Conservation (phyloP, 106 monocot species). For the Allium cepa region DNA sequence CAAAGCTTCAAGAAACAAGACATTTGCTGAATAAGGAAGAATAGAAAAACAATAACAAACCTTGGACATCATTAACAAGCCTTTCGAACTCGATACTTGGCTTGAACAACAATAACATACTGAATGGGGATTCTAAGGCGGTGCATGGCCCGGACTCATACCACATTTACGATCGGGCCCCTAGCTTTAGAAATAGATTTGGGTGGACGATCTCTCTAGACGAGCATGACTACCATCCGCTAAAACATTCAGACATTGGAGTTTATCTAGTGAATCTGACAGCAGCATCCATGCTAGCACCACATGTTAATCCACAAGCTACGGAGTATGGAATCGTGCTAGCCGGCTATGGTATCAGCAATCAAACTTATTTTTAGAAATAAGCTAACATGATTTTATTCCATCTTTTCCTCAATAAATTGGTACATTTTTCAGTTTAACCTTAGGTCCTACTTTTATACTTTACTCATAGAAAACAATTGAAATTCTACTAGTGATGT, state of each 20-base stretch:
- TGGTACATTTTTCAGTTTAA: too few species aligned
- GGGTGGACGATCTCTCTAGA: slow-evolving; percentile 65
- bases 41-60: slow-evolving; percentile 5
- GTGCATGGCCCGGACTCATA: slow-evolving; percentile 47
- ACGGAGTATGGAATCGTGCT: slow-evolving; percentile 79
- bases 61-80: slow-evolving; percentile 34
- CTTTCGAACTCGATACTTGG: slow-evolving; percentile 32
- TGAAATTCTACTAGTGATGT: too few species aligned
- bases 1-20: neutral
- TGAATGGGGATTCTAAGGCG: slow-evolving; percentile 5
- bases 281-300: slow-evolving; percentile 86
- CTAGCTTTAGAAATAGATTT: slow-evolving; percentile 54
- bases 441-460: too few species aligned
- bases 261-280: slow-evolving; percentile 69
- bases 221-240: slow-evolving; percentile 48
- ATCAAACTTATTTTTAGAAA: too few species aligned
- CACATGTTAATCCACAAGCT: slow-evolving; percentile 75
- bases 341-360: slow-evolving; percentile 10
- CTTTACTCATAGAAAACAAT: too few species aligned
- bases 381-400: too few species aligned
- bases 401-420: too few species aligned
- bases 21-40: neutral
- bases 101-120: neutral
- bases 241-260: slow-evolving; percentile 51
- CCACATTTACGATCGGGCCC: slow-evolving; percentile 54